Evolutionary conservation across 345 rosid species (phyloP), one percentile per base, ranked within the genome.

Genomic region (Heritiera fomes): DNA sequence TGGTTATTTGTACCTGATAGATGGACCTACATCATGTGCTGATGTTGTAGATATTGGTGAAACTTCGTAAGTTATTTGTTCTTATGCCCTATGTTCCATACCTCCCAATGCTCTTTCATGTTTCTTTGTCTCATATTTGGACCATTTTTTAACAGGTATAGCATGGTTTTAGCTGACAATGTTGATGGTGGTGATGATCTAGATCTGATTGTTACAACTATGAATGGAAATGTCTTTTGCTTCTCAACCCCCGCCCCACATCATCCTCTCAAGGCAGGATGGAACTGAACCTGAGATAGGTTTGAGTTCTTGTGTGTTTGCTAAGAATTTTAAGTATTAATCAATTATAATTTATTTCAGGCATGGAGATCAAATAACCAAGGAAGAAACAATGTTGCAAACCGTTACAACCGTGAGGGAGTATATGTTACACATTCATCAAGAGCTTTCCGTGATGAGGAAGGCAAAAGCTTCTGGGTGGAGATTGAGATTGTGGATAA

Each of bases 131-230:
- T 60, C 8, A 81, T 55, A 50, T 56, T 9, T 78, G 56, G 62
- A 55, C 83, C 20, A 82, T 45, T 77, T 71, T 18, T 20, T 73
- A 69, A 73, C 93, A 97, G 99, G 82, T 97, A 97, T 83, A 93
- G 94, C 89, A 94, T 89, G 94, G 99, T 93, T 83, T 83, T 97
- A 83, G 98, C 99, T 55, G 99, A 97, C 83, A 97, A 97, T 85
- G 95, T 96, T 62, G 99, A 96, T 63, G 99, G 99, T 78, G 98
- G 99, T 71, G 99, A 94, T 86, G 99, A 97, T 87, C 98, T 97
- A 75, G 98, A 97, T 88, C 98, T 97, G 78, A 81, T 94, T 64
- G 98, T 97, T 73, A 86, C 99, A 68, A 97, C 99, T 65, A 97
- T 93, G 99, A 97, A 94, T 32, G 98, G 99, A 66, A 97, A 97